Evolutionary conservation across 768 basidiomycete species (phyloP), one percentile per base, ranked within the genome.

Genomic region (Leccinum fibrillosum): DNA sequence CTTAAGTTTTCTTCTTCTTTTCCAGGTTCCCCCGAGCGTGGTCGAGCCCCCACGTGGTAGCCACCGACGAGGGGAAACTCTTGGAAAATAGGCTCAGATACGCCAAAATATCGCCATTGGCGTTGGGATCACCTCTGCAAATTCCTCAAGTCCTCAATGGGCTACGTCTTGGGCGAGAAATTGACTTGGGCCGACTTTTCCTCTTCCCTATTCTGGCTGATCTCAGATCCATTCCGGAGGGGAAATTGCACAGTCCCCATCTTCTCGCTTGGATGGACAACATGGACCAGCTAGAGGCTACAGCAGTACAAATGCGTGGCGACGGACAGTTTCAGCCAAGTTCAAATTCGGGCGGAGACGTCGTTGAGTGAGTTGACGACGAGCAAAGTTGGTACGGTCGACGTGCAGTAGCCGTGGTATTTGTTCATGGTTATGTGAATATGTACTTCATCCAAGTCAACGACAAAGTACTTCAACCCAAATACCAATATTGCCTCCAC

Each of bases 181-280:
- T 12, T 67, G 47, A 66, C 55, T 8, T 74, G 72, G 71, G 71
- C 70, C 15, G 72, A 73, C 58, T 70, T 72, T 52, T 72, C 64
- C 63, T 74, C 15, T 72, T 55, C 42, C 68, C 72, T 2, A 65
- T 73, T 2, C 55, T 72, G 45, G 72, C 71, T 26, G 71, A 72
- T 34, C 62, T 72, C 5, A 58, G 45, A 34, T 62, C 72, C 4
- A 65, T 62, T 2, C 70, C 72, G 0, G 71, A 74, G 28, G 54
- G 66, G 17, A 8, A 64, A 13, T 3, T 26, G 25, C 25, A 26
- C 23, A 66, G 62, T 4, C 61, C 63, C 2, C 67, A 68, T 6
- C 52, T 73, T 30, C 17, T 49, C 5, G 23, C 1, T 0, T 74
- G 65, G 70, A 67, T 70, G 66, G 25, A 26, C 25, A 26, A 26